Evolutionary conservation across 495 filamentous ascomycete species (phyloP), one percentile per base, ranked within the genome.

Genomic region (Annulohypoxylon moriforme): DNA sequence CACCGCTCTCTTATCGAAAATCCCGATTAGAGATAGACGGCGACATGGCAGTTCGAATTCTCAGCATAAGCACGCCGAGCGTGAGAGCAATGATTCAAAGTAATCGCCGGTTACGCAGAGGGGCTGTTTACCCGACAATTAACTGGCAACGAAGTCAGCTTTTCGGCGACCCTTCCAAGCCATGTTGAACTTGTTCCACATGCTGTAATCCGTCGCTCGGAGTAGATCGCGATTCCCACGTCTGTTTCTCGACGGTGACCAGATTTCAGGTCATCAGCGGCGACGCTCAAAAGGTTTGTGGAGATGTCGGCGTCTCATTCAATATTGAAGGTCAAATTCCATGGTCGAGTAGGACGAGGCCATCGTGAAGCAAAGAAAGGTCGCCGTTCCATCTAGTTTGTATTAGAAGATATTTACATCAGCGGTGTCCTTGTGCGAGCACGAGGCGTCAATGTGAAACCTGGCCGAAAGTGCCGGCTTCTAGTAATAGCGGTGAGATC

Each of bases 401-500:
- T 46, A 3, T 24, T 49, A 14, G 18, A 11, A 38, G n/a, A 18
- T 14, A 13, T 33, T 14, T 64, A 11, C n/a, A 27, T 18, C 5
- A 5, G 16, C 31, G 8, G 20, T 18, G 7, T 58, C 50, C 2
- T 40, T 24, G 18, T 31, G 55, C 22, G 44, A 1, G 29, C 25
- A 50, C 22, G 27, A 61, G 38, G 52, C 67, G 27, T 46, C 22
- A 11, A 55, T n/a, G 33, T 53, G 60, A 69, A 20, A 71, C 68
- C n/a, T 47, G 16, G 34, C 47, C 53, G 36, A 53, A 27, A 34
- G 20, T 53, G 31, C 20, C 44, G 33, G 29, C 33, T 14, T 36
- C 36, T 10, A 22, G 44, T 42, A 61, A 53, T 44, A 25, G 58
- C 42, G 60, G 57, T 70, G 67, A 65, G 58, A 13, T 68, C 66